phyloP scores from a whole-genome alignment of 2,329 filamentous ascomycete species.

The Aphanocladium album region DNA sequence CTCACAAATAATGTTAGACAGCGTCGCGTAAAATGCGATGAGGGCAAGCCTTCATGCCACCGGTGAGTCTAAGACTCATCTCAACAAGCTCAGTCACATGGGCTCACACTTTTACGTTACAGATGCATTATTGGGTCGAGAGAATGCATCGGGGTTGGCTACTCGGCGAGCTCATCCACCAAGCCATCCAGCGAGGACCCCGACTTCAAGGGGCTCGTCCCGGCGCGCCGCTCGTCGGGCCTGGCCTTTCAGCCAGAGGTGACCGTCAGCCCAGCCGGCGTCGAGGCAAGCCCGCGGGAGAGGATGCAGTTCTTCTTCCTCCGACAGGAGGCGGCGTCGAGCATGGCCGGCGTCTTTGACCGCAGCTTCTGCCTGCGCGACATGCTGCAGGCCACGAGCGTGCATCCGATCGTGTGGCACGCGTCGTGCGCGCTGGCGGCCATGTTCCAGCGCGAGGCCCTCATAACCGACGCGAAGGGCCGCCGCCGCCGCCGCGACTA shows the following conservation, averaged over 20 bases:
- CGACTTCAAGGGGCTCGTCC: not conserved
- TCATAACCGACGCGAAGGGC: not conserved
- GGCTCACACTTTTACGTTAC: not conserved
- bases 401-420: slow-evolving; percentile 4
- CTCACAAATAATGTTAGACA: not conserved
- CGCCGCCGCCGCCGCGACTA: too few species aligned
- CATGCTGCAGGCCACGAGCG: slow-evolving; percentile 6
- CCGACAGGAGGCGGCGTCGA: not conserved
- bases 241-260: not conserved
- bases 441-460: not conserved
- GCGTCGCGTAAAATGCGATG: slow-evolving; percentile 1
- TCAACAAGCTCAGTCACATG: not conserved
- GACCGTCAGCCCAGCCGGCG: not conserved
- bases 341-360: slow-evolving; percentile 2
- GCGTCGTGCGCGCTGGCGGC: slow-evolving; percentile 6
- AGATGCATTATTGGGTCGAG: not conserved
- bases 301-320: slow-evolving; percentile 2
- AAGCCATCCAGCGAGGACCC: not conserved
- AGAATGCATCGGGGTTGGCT: not conserved
- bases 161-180: not conserved
- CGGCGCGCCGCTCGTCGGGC: not conserved
- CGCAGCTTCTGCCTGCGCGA: slow-evolving; percentile 1
- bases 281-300: not conserved
- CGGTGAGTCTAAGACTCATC: not conserved
- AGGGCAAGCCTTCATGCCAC: not conserved